Percentiles rank a stretch among this genome's conserved stretches.
Evolutionary conservation across 1,284 basidiomycete genomes (phyloP).

Genomic region (Microbotryum lychnidis-dioicae): DNA sequence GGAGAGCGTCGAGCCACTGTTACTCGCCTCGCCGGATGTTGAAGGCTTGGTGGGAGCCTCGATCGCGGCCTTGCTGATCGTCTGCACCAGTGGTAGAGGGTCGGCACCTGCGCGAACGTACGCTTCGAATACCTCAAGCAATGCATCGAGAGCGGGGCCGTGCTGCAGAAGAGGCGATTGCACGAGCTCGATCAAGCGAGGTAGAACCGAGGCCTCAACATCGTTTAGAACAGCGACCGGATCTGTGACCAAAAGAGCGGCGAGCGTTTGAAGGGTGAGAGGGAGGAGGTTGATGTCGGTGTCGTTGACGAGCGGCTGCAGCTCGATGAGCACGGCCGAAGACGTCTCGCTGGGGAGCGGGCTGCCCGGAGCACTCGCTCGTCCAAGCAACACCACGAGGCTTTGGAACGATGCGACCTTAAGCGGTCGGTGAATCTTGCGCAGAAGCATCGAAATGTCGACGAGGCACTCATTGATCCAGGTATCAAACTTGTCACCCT

Average conservation of each 20-base stretch:
- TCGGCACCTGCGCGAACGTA: slow-evolving; percentile 73
- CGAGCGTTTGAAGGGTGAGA: slow-evolving; percentile 60
- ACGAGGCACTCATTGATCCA: slow-evolving; percentile 71
- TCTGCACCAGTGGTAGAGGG: slow-evolving; percentile 6
- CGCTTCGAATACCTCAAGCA: slow-evolving; percentile 68
- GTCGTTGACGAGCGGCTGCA: slow-evolving; percentile 63
- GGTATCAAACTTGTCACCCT: slow-evolving; percentile 47
- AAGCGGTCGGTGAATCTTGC: slow-evolving; percentile 67
- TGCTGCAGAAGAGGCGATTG: slow-evolving; percentile 64
- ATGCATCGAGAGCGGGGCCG: slow-evolving; percentile 63
- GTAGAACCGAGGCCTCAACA: slow-evolving; percentile 42
- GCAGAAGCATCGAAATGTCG: slow-evolving; percentile 67
- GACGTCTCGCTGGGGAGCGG: slow-evolving; percentile 55
- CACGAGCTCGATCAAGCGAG: slow-evolving; percentile 46
- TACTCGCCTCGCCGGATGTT: slow-evolving; percentile 8
- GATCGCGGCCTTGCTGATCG: slow-evolving; percentile 8
- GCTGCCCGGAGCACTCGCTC: slow-evolving; percentile 50
- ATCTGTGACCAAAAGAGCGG: slow-evolving; percentile 62
- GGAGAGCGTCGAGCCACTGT: slow-evolving; percentile 41
- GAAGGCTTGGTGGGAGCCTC: neutral
- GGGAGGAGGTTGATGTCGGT: slow-evolving; percentile 69
- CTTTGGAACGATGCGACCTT: slow-evolving; percentile 74
- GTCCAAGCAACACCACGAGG: slow-evolving; percentile 63
- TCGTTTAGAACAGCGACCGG: slow-evolving; percentile 41
- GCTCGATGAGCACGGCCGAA: slow-evolving; percentile 56